Percentiles rank a stretch among this genome's conserved stretches.
Conservation (phyloP, 2,329 filamentous ascomycete species). For the Penicillium sp. region DNA sequence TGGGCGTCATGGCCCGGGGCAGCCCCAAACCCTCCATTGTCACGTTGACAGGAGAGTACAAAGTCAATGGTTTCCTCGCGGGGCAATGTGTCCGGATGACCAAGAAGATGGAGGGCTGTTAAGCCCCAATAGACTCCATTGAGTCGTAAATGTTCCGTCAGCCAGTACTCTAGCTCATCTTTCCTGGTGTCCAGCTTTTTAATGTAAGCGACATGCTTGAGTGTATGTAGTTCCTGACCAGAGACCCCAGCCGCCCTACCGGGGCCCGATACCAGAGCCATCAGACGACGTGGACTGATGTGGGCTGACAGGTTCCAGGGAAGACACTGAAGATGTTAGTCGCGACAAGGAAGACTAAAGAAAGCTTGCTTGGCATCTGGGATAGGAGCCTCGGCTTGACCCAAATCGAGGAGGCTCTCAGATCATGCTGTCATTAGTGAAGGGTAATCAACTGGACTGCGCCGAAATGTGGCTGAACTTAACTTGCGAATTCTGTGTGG, state of each 20-base stretch:
- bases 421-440: no score
- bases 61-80: constrained; percentile 78
- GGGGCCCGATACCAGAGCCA: constrained; percentile 58
- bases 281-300: no score
- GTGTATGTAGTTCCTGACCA: constrained; percentile 49
- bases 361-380: not conserved
- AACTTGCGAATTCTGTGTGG: constrained; percentile 6
- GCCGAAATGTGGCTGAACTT: not conserved
- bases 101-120: constrained; percentile 77
- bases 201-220: constrained; percentile 84
- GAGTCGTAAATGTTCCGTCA: constrained; percentile 91
- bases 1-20: constrained; percentile 93
- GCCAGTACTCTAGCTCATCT: constrained; percentile 95
- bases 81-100: constrained; percentile 72
- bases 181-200: constrained; percentile 87
- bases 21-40: constrained; percentile 85
- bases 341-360: not conserved
- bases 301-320: not conserved
- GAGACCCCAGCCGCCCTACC: constrained; percentile 47
- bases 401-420: not conserved
- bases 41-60: constrained; percentile 88
- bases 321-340: not conserved
- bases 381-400: no score
- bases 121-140: constrained; percentile 97
- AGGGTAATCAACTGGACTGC: not conserved